Base-by-base conservation (phyloP, 176 grass and related monocot genomes). In the Oryza meyeriana region DNA sequence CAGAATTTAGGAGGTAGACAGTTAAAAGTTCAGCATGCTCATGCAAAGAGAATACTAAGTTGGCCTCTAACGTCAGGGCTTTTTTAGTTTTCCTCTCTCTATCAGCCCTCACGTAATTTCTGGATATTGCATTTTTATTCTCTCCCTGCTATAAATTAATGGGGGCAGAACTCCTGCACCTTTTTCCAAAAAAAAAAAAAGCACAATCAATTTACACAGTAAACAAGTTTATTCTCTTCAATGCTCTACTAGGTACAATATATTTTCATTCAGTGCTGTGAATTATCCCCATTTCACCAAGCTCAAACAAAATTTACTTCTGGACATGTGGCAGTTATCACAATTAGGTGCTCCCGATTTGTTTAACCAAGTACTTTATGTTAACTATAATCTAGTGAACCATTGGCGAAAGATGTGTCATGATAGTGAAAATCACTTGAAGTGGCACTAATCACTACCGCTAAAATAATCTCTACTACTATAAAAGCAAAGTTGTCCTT, bases 181-280 rank as follows among this genome's bases (percentile, higher is more conserved):
- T 17, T 55, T 55, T 55, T 55, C 9, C 50, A 9, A n/a, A 55
- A 8, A 55, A 5, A 65, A 61, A 31, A 58, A 31, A 29, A 61
- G 17, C 47, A 81, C 40, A 18, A 81, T 48, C 17, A 81, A 81
- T 81, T 12, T 55, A 70, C 24, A 81, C 6, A 58, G 45, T 33
- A 81, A 28, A 28, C 28, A 48, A 68, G 20, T n/a, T 33, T 24
- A 67, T 44, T 67, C 33, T 79, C 18, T 81, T 81, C 34, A 30
- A 70, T 70, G 32, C 18, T 80, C 41, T 17, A 44, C 3, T 48
- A 31, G 17, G 39, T 17, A 57, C 22, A 48, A 30, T 13, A 65
- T 38, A 69, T 16, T 58, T 80, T 28, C 64, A 69, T 50, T 29
- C 58, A 47, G 26, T 58, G 65, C 65, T 28, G 8, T 57, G 34